Base-by-base conservation (phyloP, 106 monocot species). In the Phalaenopsis aphrodite region DNA sequence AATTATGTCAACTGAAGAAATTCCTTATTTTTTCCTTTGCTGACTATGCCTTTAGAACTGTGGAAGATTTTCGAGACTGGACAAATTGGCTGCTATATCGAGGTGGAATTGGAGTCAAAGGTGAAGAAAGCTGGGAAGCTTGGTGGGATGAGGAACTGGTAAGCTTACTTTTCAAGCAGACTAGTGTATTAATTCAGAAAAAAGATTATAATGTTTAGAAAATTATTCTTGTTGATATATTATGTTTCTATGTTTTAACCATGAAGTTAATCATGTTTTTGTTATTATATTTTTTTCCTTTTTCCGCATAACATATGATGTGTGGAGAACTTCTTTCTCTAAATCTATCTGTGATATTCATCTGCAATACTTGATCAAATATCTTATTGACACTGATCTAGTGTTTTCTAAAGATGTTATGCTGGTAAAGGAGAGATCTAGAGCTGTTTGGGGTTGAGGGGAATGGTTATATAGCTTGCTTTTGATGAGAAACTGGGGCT, bases 131-230 rank as follows among this genome's bases (percentile, higher is more conserved):
- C 79, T 95, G 95, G 95, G 95, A 95, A 76, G 93, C 93, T 61
- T 95, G 95, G 95, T 95, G 95, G 95, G 95, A 95, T 68, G 95
- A 95, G 79, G 95, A 95, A 87, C 37, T 93, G 91, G 95, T 95
- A 89, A 76, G 48, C 18, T 76, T 52, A 52, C 49, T 30, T 49
- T 39, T 30, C 49, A 36, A 42, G 3, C 23, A 76, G 18, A 52
- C 21, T 10, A 69, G 11, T 12, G 9, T 6, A 49, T 76, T 1
- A 76, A 3, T 76, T 76, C 76, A 76, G 11, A 48, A 49, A 49
- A 30, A 12, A 76, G 74, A 74, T 74, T 19, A 18, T 19, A 42
- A 2, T 74, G 42, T 43, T 21, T n/a, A 4, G 6, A 8, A 61
- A n/a, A 61, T n/a, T 61, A 61, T 61, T 61, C 4, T 61, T n/a